Conservation (phyloP, 2,329 filamentous ascomycete genomes). For the Colletotrichum endophyticum region DNA sequence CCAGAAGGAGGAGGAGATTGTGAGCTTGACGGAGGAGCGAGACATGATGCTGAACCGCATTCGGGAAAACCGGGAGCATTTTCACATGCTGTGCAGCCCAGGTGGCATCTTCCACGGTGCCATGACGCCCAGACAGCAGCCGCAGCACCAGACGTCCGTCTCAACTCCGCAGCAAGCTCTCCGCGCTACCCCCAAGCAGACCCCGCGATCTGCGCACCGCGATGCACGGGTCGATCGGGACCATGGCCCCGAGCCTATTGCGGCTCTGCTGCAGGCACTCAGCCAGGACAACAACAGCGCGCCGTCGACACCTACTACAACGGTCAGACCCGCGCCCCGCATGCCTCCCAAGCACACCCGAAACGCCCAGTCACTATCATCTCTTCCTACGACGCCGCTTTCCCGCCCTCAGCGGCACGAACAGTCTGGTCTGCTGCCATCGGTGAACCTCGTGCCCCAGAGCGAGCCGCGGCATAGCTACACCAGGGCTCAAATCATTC, state of each 20-base stretch:
- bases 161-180: conserved; percentile 50
- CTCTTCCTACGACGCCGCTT: conserved; percentile 78
- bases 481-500: conserved; percentile 41
- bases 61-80: conserved; percentile 86
- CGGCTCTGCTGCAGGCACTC: conserved; percentile 80
- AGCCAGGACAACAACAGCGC: conserved; percentile 79
- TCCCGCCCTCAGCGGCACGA: conserved; percentile 50
- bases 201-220: conserved; percentile 47
- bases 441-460: conserved; percentile 65
- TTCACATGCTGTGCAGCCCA: conserved; percentile 78
- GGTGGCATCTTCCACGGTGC: conserved; percentile 70
- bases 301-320: conserved; percentile 69
- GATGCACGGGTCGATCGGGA: conserved; percentile 47
- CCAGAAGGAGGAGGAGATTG: conserved; percentile 76
- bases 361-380: conserved; percentile 83
- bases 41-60: conserved; percentile 82
- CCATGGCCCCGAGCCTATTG: conserved; percentile 70
- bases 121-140: conserved; percentile 61
- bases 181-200: conserved; percentile 56
- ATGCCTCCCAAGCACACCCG: conserved; percentile 70
- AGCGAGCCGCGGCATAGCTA: conserved; percentile 60
- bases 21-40: conserved; percentile 75
- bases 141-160: conserved; percentile 22
- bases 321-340: conserved; percentile 49
- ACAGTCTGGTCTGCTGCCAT: conserved; percentile 61